Evolutionary conservation across 768 basidiomycete genomes (phyloP).

Genomic region (Russula abietina): DNA sequence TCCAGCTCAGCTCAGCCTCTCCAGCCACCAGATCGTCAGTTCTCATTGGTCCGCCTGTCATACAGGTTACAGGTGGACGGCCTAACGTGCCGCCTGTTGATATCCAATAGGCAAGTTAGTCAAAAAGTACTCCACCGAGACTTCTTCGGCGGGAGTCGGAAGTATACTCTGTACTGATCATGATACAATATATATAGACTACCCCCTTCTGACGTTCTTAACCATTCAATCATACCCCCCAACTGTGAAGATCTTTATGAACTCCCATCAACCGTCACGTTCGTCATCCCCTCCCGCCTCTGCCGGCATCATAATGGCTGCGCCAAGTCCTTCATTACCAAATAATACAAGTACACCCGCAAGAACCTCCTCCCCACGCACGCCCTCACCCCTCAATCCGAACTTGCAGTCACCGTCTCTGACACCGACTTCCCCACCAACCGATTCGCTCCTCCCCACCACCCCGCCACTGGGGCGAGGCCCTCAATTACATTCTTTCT

Average conservation of each 20-base stretch:
- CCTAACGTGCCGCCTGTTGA: background rate
- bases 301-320: background rate
- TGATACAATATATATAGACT: background rate
- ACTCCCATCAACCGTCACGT: background rate
- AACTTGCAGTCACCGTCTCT: slow-evolving; percentile 5
- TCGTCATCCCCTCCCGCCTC: background rate
- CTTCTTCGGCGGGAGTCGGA: background rate
- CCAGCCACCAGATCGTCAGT: background rate
- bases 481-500: background rate
- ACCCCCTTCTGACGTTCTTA: no score
- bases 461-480: background rate
- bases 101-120: background rate
- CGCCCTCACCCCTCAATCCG: slow-evolving; percentile 16
- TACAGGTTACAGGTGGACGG: background rate
- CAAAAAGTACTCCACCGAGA: no score
- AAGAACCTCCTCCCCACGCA: slow-evolving; percentile 5
- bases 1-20: background rate
- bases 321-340: background rate
- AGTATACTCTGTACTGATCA: background rate
- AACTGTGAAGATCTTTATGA: background rate
- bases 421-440: slow-evolving; percentile 1
- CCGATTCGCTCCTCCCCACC: slow-evolving; percentile 4
- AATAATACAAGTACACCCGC: background rate
- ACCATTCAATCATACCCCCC: background rate
- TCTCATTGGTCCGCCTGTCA: background rate